These are phyloP conservation scores for Claviceps purpurea DNA, from an alignment of 2,329 filamentous ascomycete species.

Conservation along the genomic window DNA sequence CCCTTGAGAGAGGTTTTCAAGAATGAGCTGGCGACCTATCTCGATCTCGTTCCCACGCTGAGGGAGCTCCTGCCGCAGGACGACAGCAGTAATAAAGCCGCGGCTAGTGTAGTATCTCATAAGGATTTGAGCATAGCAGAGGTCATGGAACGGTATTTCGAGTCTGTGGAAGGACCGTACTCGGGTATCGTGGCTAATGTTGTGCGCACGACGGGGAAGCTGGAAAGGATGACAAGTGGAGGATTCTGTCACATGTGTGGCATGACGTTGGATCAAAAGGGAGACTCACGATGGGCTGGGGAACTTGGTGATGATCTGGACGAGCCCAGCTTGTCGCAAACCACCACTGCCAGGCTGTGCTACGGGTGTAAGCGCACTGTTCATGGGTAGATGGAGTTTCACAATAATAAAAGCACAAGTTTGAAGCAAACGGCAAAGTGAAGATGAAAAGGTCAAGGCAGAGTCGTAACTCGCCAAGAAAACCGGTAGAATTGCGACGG, in stretches of 20 bases:
- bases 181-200: slow-evolving; percentile 92
- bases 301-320: slow-evolving; percentile 38
- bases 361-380: slow-evolving; percentile 62
- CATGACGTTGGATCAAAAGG: slow-evolving; percentile 48
- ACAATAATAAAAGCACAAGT: neutral
- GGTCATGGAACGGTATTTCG: slow-evolving; percentile 80
- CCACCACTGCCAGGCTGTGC: slow-evolving; percentile 36
- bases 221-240: slow-evolving; percentile 38
- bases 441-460: neutral
- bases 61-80: slow-evolving; percentile 29
- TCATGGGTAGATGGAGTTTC: slow-evolving; percentile 26
- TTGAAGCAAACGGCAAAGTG: no score
- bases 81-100: slow-evolving; percentile 14
- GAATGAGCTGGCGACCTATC: slow-evolving; percentile 62
- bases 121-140: slow-evolving; percentile 81
- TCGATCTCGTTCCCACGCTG: slow-evolving; percentile 40
- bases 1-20: slow-evolving; percentile 76
- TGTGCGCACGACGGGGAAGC: slow-evolving; percentile 77
- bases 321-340: slow-evolving; percentile 11
- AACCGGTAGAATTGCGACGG: neutral
- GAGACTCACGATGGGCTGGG: slow-evolving; percentile 50
- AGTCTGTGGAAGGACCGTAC: slow-evolving; percentile 66
- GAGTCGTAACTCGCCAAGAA: neutral
- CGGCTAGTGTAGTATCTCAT: slow-evolving; percentile 41
- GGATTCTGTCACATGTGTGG: slow-evolving; percentile 53